phyloP scores from a whole-genome alignment of 129 eudicot species.

The Daucus carota region DNA sequence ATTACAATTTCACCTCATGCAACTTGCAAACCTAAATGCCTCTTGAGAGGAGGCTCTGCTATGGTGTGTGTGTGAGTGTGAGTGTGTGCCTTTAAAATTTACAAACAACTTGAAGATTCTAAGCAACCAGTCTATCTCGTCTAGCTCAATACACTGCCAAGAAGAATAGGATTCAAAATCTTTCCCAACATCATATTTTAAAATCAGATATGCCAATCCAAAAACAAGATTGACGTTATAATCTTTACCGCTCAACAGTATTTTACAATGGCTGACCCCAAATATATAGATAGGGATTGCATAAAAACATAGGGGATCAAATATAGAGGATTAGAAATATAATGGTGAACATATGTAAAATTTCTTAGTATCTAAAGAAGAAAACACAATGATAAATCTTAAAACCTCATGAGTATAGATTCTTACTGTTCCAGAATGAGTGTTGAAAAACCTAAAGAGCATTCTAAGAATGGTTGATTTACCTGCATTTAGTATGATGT shows the following conservation, averaged over 20 bases:
- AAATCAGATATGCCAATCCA: background rate
- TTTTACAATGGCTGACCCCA: background rate
- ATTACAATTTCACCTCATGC: background rate
- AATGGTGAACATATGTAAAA: background rate
- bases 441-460: slow-evolving; percentile 84
- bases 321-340: background rate
- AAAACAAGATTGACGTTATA: background rate
- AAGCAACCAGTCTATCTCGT: background rate
- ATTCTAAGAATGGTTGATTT: slow-evolving; percentile 89
- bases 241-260: background rate
- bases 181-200: background rate
- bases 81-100: background rate
- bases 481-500: slow-evolving; percentile 42
- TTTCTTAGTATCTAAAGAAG: background rate
- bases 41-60: background rate
- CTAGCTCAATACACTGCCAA: background rate
- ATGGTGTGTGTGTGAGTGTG: too few relatives aligned
- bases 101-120: background rate
- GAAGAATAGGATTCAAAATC: background rate
- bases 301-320: background rate
- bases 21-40: background rate
- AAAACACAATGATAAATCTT: background rate
- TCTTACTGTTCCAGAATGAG: slow-evolving; percentile 77
- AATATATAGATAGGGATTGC: background rate
- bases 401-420: background rate